Conservation (phyloP, 1,284 basidiomycete genomes). For the Leccinum pallidistipes region DNA sequence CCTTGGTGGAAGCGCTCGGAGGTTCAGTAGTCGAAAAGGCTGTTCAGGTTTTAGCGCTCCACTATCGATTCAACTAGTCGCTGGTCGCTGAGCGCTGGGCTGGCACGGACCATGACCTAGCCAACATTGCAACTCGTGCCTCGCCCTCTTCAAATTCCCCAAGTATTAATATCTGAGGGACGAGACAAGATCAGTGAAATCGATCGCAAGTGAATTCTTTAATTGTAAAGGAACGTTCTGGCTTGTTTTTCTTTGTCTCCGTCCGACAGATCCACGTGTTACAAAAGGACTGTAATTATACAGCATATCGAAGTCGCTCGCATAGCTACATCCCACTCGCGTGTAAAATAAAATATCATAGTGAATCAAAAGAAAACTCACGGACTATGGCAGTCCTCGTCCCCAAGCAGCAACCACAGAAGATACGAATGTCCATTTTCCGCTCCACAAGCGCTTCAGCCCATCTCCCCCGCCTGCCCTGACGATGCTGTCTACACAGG, state of each 20-base stretch:
- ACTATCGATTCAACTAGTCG: background rate
- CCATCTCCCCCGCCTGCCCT: slow-evolving; percentile 19
- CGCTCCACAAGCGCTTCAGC: slow-evolving; percentile 28
- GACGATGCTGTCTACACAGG: slow-evolving; percentile 20
- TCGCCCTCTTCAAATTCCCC: background rate
- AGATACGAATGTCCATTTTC: slow-evolving; percentile 25
- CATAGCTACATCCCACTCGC: slow-evolving; percentile 4
- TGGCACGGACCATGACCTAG: background rate
- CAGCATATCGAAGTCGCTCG: background rate
- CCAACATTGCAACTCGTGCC: background rate
- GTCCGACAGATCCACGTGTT: background rate
- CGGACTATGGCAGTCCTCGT: slow-evolving; percentile 24
- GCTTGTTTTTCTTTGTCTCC: background rate
- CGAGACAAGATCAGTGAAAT: background rate
- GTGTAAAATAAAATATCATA: background rate
- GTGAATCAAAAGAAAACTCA: background rate
- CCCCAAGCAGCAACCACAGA: slow-evolving; percentile 32
- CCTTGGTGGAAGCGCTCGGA: background rate
- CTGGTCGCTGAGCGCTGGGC: background rate
- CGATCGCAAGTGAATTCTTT: background rate
- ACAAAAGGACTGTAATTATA: background rate
- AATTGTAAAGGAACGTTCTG: background rate
- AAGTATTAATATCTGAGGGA: background rate
- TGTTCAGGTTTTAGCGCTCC: background rate
- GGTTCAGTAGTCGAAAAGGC: background rate